These are phyloP conservation scores for Aeschynomene evenia DNA, from an alignment of 306 rosid genomes.

Conservation along the genomic window DNA sequence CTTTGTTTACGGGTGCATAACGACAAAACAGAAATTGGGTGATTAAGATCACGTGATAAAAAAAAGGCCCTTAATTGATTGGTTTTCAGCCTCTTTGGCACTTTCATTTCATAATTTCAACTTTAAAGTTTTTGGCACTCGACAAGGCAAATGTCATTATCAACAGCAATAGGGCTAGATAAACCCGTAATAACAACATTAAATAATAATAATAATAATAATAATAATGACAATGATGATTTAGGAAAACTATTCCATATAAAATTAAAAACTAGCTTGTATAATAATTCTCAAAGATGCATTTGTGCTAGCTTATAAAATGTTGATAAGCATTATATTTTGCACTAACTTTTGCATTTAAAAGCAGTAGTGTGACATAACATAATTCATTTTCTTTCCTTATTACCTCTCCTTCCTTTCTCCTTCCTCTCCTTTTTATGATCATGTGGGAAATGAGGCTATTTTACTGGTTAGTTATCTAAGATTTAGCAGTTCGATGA, in stretches of 20 bases:
- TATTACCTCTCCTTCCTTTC: background rate
- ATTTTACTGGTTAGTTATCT: background rate
- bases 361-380: background rate
- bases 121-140: background rate
- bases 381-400: background rate
- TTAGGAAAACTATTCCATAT: too few relatives aligned
- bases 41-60: background rate
- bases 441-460: constrained; percentile 10
- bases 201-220: too few relatives aligned
- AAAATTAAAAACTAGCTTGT: too few relatives aligned
- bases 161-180: background rate
- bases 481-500: background rate
- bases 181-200: too few relatives aligned
- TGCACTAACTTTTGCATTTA: background rate
- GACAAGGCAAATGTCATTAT: background rate
- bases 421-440: background rate
- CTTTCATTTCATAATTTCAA: background rate
- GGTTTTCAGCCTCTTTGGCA: background rate
- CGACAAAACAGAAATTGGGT: background rate
- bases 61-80: background rate
- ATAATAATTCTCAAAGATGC: background rate
- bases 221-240: too few relatives aligned
- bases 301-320: background rate
- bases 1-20: background rate
- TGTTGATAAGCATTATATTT: background rate